Evolutionary conservation across 192 early-diverging fungal species (phyloP), one percentile per base, ranked within the genome.

Genomic region (Rhizophagus clarus): DNA sequence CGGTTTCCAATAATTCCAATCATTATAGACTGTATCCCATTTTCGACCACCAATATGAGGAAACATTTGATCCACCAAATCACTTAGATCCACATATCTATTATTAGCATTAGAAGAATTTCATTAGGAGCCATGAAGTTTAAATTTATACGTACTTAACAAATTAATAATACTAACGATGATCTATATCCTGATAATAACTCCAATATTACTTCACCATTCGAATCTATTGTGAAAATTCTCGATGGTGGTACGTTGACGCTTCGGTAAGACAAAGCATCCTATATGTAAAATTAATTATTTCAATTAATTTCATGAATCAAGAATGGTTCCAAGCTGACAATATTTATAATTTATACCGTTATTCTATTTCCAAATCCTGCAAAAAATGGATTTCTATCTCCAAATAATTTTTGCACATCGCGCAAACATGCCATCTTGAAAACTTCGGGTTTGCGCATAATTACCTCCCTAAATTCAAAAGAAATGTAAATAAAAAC

Each of bases 291-390:
- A 32, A 11, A 42, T n/a, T n/a, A n/a, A n/a, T n/a, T 70, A 24
- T 42, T 34, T 37, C 22, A 72, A 28, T 28, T 28, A 51, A 11
- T 47, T 79, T 62, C 42, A 67, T 20, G 28, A 81, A 24, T 14
- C 24, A 70, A 32, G 42, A 45, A 45, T 12, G 42, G 12, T 45
- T 45, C 0, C 42, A 17, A 40, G 17, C 6, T 56, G 22, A 51
- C 20, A 56, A 20, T 4, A 4, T 45, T 37, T 45, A 49, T 12
- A 64, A 64, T 40, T 68, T 76, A 51, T 69, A 86, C 89, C 26
- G 96, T 98, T 71, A 97, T 96, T n/a, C 97, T 88, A 83, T 99
- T 98, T 42, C 97, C 97, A 80, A 97, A 99, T 0, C 98, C 98
- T 4, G 97, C 98, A 83, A 95, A 97, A 79, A 99, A 99, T 8